phyloP scores from a whole-genome alignment of 116 monocot species.

The Zostera marina region DNA sequence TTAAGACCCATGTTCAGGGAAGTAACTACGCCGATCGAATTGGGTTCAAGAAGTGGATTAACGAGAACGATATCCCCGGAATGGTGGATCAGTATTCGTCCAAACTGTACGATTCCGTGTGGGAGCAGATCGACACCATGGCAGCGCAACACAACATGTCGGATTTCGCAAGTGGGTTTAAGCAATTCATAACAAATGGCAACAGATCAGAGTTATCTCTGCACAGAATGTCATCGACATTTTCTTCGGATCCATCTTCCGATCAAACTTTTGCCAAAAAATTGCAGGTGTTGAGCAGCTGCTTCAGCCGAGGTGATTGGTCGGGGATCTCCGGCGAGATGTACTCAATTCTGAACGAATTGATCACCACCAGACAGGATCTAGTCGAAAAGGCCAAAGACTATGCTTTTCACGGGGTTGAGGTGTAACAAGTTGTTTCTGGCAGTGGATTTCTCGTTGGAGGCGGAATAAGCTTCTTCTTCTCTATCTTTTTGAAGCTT shows the following conservation, averaged over 20 bases:
- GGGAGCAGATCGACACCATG: constrained; percentile 44
- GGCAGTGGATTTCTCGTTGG: constrained; percentile 34
- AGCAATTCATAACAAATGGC: constrained; percentile 27
- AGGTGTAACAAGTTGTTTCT: constrained; percentile 27
- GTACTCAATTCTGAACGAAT: constrained; percentile 33
- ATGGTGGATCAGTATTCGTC: constrained; percentile 37
- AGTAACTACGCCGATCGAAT: constrained; percentile 54
- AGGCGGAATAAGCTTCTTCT: constrained; percentile 37
- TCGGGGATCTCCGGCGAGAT: constrained; percentile 28
- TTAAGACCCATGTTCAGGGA: constrained; percentile 38
- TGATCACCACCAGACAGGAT: constrained; percentile 36
- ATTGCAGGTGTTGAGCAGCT: constrained; percentile 20
- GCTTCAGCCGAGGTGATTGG: constrained; percentile 40
- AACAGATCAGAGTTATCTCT: constrained; percentile 4
- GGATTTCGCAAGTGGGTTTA: constrained; percentile 33
- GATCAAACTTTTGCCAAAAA: constrained; percentile 29
- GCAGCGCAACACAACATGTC: constrained; percentile 42
- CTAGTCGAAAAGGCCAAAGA: constrained; percentile 45
- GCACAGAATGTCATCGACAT: constrained; percentile 6
- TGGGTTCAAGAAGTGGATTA: constrained; percentile 50
- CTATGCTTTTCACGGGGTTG: constrained; percentile 36
- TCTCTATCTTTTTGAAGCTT: constrained; percentile 21
- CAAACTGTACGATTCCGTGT: constrained; percentile 36
- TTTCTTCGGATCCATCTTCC: constrained; percentile 12
- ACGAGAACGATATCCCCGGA: constrained; percentile 41